phyloP scores from a whole-genome alignment of 345 rosid species.

The Salix arbutifolia region DNA sequence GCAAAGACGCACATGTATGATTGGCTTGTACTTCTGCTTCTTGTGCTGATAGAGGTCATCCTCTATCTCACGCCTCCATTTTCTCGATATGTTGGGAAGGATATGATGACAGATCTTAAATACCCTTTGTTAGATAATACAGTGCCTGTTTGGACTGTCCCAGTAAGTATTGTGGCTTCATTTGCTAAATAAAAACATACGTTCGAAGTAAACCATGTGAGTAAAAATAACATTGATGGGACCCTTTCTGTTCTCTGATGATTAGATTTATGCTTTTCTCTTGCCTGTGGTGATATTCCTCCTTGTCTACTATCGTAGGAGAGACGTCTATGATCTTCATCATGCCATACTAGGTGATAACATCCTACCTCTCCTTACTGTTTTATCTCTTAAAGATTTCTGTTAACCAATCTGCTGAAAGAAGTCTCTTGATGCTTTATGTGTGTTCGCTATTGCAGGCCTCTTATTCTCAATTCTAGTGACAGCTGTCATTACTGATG shows the following conservation, averaged over 20 bases:
- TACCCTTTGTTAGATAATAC: constrained; percentile 72
- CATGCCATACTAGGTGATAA: constrained; percentile 69
- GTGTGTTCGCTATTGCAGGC: constrained; percentile 40
- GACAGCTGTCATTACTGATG: constrained; percentile 69
- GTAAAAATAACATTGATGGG: constrained; percentile 2
- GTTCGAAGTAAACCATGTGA: background rate
- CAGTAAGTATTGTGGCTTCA: constrained; percentile 39
- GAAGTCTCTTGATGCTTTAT: background rate
- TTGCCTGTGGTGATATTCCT: constrained; percentile 64
- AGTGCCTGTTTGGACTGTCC: constrained; percentile 77
- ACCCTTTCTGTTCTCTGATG: constrained; percentile 8
- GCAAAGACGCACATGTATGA: constrained; percentile 64
- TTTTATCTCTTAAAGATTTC: constrained; percentile 3
- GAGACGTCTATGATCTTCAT: constrained; percentile 89
- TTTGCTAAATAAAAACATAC: background rate
- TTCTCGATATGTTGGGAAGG: constrained; percentile 81
- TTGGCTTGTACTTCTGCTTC: constrained; percentile 69
- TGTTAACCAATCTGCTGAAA: background rate
- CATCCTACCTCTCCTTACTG: background rate
- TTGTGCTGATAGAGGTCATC: constrained; percentile 37
- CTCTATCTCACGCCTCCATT: constrained; percentile 62
- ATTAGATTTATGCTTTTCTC: constrained; percentile 54
- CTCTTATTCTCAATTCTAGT: constrained; percentile 62
- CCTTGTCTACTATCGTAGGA: constrained; percentile 48
- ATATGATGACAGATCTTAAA: constrained; percentile 85